A percentile compares a stretch with the other conserved stretches of the same genome.
These are phyloP conservation scores for Cladosporium sp. DNA, from an alignment of 2,329 filamentous ascomycete species.

Conservation along the genomic window DNA sequence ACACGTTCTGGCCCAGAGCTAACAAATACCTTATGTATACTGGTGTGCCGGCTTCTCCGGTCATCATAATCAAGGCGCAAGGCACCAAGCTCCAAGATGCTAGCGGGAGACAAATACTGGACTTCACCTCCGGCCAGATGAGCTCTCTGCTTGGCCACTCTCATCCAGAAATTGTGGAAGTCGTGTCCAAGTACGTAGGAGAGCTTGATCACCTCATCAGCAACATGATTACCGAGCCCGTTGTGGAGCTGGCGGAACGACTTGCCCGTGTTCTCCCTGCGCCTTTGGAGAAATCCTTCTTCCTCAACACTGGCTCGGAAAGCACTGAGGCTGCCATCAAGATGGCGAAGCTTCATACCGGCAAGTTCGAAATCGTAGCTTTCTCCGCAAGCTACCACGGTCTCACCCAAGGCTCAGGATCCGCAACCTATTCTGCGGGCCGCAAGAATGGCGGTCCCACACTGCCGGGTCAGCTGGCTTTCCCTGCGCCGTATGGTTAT, in stretches of 20 bases:
- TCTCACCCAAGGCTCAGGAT: slow-evolving; percentile 48
- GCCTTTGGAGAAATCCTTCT: slow-evolving; percentile 49
- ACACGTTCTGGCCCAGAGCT: slow-evolving; percentile 30
- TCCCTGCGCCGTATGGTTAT: slow-evolving; percentile 57
- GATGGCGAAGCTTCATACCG: slow-evolving; percentile 57
- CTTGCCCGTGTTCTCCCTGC: slow-evolving; percentile 43
- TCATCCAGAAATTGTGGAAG: slow-evolving; percentile 52
- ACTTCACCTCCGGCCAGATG: slow-evolving; percentile 57
- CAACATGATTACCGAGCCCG: slow-evolving; percentile 52
- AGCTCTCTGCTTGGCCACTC: slow-evolving; percentile 51
- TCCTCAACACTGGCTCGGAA: slow-evolving; percentile 52
- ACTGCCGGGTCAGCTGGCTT: slow-evolving; percentile 51
- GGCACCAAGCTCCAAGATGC: slow-evolving; percentile 44
- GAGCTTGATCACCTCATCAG: slow-evolving; percentile 53
- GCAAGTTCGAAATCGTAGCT: slow-evolving; percentile 59
- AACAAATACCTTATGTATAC: slow-evolving; percentile 40
- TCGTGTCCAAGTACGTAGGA: slow-evolving; percentile 43
- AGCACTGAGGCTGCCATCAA: slow-evolving; percentile 55
- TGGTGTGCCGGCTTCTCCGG: slow-evolving; percentile 35
- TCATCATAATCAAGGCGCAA: slow-evolving; percentile 41
- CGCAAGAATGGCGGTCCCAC: slow-evolving; percentile 41
- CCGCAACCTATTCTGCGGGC: slow-evolving; percentile 50
- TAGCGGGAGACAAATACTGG: slow-evolving; percentile 41
- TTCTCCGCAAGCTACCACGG: slow-evolving; percentile 57
- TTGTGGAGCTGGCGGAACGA: slow-evolving; percentile 46